These are phyloP conservation scores for Aspergillus ibericus DNA, from an alignment of 2,329 filamentous ascomycete genomes.

Conservation along the genomic window DNA sequence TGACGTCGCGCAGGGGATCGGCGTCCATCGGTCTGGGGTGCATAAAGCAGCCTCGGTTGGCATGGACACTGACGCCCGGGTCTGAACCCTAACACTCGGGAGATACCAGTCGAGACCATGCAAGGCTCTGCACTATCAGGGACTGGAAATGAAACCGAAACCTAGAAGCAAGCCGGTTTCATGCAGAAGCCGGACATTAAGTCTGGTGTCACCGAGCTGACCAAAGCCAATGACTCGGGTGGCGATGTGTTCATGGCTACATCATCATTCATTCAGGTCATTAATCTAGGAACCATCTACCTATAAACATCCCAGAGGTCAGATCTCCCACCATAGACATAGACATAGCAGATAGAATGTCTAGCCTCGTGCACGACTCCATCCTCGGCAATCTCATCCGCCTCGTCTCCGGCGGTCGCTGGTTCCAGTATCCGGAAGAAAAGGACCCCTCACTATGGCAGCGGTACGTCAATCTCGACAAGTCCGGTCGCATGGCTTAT, in stretches of 20 bases:
- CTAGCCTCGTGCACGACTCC: slow-evolving; percentile 47
- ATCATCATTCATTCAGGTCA: background rate
- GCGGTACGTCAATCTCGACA: slow-evolving; percentile 51
- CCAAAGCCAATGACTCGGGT: background rate
- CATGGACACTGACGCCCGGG: no score
- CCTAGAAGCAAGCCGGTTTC: background rate
- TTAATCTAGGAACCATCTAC: background rate
- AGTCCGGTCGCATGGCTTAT: slow-evolving; percentile 50
- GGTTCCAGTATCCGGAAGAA: slow-evolving; percentile 45
- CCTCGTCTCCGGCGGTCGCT: slow-evolving; percentile 38
- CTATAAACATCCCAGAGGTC: background rate
- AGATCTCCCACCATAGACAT: background rate
- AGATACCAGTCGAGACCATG: background rate
- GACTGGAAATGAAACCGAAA: background rate
- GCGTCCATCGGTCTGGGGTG: no score
- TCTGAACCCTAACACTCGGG: no score
- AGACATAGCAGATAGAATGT: background rate
- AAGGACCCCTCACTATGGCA: slow-evolving; percentile 53
- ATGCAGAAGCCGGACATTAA: background rate
- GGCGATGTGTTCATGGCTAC: background rate
- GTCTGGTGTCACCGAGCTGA: background rate
- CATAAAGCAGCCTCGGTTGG: no score
- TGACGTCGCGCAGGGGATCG: no score
- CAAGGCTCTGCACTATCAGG: background rate
- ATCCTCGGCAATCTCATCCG: slow-evolving; percentile 43